These are phyloP conservation scores for Corymbia citriodora DNA, from an alignment of 441 rosid species.

Conservation along the genomic window DNA sequence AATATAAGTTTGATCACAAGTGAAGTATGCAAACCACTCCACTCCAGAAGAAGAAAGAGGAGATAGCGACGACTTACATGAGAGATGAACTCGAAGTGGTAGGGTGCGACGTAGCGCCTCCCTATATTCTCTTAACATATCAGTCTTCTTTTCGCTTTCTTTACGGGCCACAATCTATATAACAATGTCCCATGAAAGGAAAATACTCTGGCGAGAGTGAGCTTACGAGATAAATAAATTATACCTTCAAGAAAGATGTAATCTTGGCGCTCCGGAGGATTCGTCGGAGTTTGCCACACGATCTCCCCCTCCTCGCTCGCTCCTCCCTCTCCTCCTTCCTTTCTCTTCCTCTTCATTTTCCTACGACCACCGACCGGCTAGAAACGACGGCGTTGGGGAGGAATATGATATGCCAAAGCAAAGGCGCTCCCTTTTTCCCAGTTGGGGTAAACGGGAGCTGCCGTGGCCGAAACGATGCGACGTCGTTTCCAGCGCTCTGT, in stretches of 20 bases:
- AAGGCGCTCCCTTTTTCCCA: constrained; percentile 12
- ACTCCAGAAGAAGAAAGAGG: background rate
- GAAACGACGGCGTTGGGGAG: background rate
- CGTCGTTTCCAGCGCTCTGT: background rate
- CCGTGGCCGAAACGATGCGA: background rate
- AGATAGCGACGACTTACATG: constrained; percentile 38
- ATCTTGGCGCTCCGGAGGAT: constrained; percentile 57
- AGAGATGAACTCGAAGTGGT: constrained; percentile 15
- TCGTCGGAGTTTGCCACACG: constrained; percentile 57
- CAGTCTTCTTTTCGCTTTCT: background rate
- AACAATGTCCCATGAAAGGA: background rate
- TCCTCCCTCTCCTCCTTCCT: background rate
- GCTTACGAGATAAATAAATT: background rate
- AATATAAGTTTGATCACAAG: background rate
- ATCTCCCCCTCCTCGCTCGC: background rate
- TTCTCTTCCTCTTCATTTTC: constrained; percentile 24
- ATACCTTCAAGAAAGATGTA: constrained; percentile 70
- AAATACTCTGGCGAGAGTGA: background rate
- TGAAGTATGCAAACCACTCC: background rate
- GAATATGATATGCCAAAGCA: background rate
- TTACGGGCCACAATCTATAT: no score
- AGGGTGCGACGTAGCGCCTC: constrained; percentile 30
- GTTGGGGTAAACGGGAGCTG: background rate
- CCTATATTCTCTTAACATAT: constrained; percentile 28
- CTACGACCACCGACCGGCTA: background rate